Evolutionary conservation across 208 protist genomes (phyloP).

Genomic region (Leptomonas pyrrhocoris): DNA sequence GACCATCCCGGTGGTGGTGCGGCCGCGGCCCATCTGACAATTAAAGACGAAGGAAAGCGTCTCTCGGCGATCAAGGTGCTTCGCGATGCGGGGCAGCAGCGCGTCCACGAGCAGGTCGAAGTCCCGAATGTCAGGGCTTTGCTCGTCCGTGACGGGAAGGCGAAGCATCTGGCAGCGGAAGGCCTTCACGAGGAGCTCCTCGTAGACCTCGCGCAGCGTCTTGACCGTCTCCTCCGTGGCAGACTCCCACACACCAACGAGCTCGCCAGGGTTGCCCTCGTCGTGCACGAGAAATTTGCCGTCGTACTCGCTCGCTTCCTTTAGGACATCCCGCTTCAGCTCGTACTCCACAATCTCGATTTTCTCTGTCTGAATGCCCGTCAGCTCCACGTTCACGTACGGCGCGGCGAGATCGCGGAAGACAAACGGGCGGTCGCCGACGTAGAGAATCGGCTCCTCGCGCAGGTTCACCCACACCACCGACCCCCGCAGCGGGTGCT

Average conservation of each 20-base stretch:
- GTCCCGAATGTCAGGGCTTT: constrained; percentile 77
- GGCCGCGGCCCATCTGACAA: constrained; percentile 90
- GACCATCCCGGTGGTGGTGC: constrained; percentile 91
- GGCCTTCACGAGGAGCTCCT: constrained; percentile 55
- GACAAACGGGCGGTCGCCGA: constrained; percentile 86
- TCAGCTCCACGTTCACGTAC: constrained; percentile 92
- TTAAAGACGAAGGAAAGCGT: constrained; percentile 91
- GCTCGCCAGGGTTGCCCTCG: constrained; percentile 84
- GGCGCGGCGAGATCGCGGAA: constrained; percentile 84
- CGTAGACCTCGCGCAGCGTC: constrained; percentile 84
- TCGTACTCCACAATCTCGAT: constrained; percentile 82
- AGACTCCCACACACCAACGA: constrained; percentile 81
- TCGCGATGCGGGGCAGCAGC: constrained; percentile 73
- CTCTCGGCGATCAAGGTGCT: constrained; percentile 72
- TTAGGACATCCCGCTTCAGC: constrained; percentile 75
- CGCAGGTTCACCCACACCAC: constrained; percentile 91
- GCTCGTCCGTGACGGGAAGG: constrained; percentile 87
- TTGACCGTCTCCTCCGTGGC: constrained; percentile 75
- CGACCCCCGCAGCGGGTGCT: constrained; percentile 71
- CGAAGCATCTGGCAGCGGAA: constrained; percentile 71
- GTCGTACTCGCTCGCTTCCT: constrained; percentile 75
- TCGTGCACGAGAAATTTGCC: constrained; percentile 88
- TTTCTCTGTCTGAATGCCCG: constrained; percentile 84
- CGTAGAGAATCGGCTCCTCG: constrained; percentile 89
- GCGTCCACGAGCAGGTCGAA: constrained; percentile 76